Evolutionary conservation across 1,284 basidiomycete genomes (phyloP), one percentile per base, ranked within the genome.

Genomic region (Fomitopsis palustris): DNA sequence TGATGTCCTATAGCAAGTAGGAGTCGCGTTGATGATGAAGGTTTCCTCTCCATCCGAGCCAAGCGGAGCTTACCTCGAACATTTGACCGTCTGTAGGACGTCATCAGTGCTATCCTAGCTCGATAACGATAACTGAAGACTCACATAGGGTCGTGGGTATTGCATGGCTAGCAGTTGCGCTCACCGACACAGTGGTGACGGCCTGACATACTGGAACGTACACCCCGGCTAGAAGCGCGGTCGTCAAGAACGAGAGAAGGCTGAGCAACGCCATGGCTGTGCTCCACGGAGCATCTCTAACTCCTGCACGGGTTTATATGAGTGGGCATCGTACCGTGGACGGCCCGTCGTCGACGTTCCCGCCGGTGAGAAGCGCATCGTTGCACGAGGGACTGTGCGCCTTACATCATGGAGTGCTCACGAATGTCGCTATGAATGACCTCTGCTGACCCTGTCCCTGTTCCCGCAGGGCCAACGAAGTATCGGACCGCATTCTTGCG

Each of bases 61-160:
- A 23, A 25, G 37, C 19, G 42, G 19, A 35, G 43, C 35, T 43
- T 63, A 74, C 75, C 67, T 77, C 75, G 59, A 73, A 77, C 75
- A 77, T 77, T 55, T 74, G 70, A 14, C 75, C 75, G 63, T 70
- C 75, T 77, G 25, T 52, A 39, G 19, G 41, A 41, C 8, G 37
- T 16, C 35, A 7, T 16, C 25, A 47, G 21, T 52, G 33, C 29
- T 52, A 52, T 2, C 27, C 41, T 38, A 38, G 27, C 8, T 43
- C 21, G n/a, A 21, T 31, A 19, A 25, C 29, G 29, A 6, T 54
- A 14, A n/a, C 14, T 12, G 25, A 29, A 4, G 1, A 68, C 74
- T 61, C 57, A 75, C 74, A 75, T 4, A 74, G 62, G 5, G 65
- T 66, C 7, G 69, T 63, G 9, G 69, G 67, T 21, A 70, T 63